Evolutionary conservation across 768 basidiomycete genomes (phyloP).

Genomic region (Lactarius evosmus): DNA sequence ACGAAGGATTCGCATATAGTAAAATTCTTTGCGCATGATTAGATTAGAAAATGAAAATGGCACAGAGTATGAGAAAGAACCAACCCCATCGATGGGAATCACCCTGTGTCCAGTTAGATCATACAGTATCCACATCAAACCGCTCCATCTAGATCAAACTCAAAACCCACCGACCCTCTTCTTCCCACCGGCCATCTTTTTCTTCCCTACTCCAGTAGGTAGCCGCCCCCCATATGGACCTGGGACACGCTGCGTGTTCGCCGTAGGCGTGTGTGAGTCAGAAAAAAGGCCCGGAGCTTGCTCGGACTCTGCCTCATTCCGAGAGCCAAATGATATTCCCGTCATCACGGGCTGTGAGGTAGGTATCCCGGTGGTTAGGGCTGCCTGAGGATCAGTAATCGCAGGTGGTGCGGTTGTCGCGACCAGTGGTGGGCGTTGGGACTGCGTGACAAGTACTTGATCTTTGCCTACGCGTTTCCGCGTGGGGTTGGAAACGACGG

Average conservation of each 20-base stretch:
- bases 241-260: constrained; percentile 68
- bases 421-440: neutral
- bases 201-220: constrained; percentile 40
- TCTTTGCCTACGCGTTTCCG: neutral
- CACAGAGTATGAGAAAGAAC: neutral
- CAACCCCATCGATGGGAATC: neutral
- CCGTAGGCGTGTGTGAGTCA: constrained; percentile 33
- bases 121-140: neutral
- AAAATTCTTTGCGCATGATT: neutral
- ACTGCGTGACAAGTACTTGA: neutral
- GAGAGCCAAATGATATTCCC: neutral
- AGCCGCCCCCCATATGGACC: constrained; percentile 67
- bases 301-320: neutral
- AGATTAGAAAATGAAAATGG: too few relatives aligned
- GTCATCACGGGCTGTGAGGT: constrained; percentile 4
- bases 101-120: neutral
- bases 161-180: constrained; percentile 77
- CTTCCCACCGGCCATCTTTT: constrained; percentile 47
- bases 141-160: constrained; percentile 23
- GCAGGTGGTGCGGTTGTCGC: constrained; percentile 2
- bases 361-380: neutral
- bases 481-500: neutral
- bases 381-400: neutral
- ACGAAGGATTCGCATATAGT: neutral
- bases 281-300: neutral